phyloP scores from a whole-genome alignment of 805 yeast species.

The Metschnikowia dekortorum region DNA sequence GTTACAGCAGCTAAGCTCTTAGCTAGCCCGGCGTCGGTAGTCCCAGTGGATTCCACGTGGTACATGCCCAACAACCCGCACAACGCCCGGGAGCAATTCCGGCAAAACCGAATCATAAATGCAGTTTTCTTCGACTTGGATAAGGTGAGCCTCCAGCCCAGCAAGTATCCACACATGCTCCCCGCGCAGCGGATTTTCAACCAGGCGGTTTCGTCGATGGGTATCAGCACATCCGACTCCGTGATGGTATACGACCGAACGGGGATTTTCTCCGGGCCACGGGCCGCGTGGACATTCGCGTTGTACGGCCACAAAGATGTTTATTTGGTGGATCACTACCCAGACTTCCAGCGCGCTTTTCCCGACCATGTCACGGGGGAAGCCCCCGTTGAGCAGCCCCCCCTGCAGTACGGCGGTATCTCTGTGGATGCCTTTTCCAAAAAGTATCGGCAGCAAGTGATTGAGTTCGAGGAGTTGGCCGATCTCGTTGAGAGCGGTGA shows the following conservation, averaged over 20 bases:
- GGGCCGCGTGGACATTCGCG: constrained; percentile 88
- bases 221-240: constrained; percentile 50
- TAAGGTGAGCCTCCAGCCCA: constrained; percentile 30
- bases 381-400: constrained; percentile 4
- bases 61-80: constrained; percentile 73
- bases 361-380: constrained; percentile 19
- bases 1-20: constrained; percentile 8
- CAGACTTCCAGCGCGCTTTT: constrained; percentile 45
- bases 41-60: constrained; percentile 90
- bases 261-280: constrained; percentile 83
- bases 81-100: constrained; percentile 55
- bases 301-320: constrained; percentile 74
- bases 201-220: constrained; percentile 48
- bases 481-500: constrained; percentile 49
- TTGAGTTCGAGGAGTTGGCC: constrained; percentile 62
- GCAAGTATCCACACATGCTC: constrained; percentile 86
- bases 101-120: constrained; percentile 40
- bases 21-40: constrained; percentile 17
- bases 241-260: constrained; percentile 80
- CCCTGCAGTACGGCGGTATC: constrained; percentile 18
- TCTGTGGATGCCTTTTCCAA: constrained; percentile 28
- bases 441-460: constrained; percentile 43
- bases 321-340: constrained; percentile 66
- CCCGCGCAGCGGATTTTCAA: constrained; percentile 61
- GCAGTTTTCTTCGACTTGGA: constrained; percentile 19